Conservation (phyloP, 2,329 filamentous ascomycete species). For the Eurotiales sp. region DNA sequence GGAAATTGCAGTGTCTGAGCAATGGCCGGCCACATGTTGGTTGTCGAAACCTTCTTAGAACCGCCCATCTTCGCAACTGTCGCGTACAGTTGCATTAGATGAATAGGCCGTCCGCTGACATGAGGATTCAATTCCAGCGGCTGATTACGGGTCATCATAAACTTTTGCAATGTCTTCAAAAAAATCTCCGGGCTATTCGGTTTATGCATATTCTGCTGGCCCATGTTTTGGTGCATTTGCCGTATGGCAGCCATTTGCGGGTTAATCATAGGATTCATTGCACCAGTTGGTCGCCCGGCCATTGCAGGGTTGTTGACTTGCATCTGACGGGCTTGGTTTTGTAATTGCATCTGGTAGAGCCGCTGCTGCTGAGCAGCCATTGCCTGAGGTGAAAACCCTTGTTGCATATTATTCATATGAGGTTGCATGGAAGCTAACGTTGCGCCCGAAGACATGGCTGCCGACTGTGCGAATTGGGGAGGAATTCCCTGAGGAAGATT, state of each 20-base stretch:
- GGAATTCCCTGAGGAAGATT: slow-evolving; percentile 37
- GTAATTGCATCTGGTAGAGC: slow-evolving; percentile 77
- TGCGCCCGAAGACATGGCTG: slow-evolving; percentile 37
- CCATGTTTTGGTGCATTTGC: slow-evolving; percentile 43
- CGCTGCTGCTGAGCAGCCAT: slow-evolving; percentile 68
- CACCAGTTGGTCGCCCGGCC: slow-evolving; percentile 30
- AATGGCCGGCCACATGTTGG: slow-evolving; percentile 70
- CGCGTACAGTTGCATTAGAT: slow-evolving; percentile 73
- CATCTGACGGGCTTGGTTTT: slow-evolving; percentile 68
- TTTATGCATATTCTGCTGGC: slow-evolving; percentile 40
- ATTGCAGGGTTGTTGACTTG: slow-evolving; percentile 39
- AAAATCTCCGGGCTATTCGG: slow-evolving; percentile 60
- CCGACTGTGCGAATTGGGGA: slow-evolving; percentile 40
- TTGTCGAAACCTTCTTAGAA: slow-evolving; percentile 66
- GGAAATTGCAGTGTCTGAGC: slow-evolving; percentile 61
- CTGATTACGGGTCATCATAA: slow-evolving; percentile 71
- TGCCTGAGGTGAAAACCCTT: slow-evolving; percentile 51
- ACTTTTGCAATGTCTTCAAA: slow-evolving; percentile 69
- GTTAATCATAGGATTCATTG: slow-evolving; percentile 36
- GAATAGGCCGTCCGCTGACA: slow-evolving; percentile 69
- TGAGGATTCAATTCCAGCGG: slow-evolving; percentile 71
- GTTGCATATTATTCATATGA: slow-evolving; percentile 50
- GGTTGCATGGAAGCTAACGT: slow-evolving; percentile 41
- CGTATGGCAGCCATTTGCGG: slow-evolving; percentile 47
- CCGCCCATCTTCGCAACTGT: slow-evolving; percentile 73